These are phyloP conservation scores for Karstenula rhodostoma DNA, from an alignment of 2,329 filamentous ascomycete genomes.

Conservation along the genomic window DNA sequence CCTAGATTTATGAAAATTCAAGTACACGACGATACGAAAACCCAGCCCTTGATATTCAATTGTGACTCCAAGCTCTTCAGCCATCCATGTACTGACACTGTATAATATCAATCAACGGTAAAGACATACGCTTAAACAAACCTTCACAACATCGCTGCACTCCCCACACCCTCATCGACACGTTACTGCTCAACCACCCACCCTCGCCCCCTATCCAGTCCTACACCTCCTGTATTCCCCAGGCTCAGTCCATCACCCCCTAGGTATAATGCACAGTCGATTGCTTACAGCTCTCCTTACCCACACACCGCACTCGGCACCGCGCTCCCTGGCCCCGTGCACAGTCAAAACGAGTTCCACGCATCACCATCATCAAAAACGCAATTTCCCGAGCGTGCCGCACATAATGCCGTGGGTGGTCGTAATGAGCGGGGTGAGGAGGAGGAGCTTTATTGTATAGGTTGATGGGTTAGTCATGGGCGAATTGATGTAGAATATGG, in stretches of 20 bases:
- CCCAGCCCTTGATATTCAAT: no score
- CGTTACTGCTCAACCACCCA: background rate
- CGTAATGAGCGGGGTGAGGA: background rate
- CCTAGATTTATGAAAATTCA: no score
- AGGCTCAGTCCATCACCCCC: background rate
- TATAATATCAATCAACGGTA: background rate
- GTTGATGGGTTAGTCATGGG: background rate
- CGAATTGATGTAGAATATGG: background rate
- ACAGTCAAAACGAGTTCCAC: conserved; percentile 7
- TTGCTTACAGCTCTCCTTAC: background rate
- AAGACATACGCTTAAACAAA: background rate
- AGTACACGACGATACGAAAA: no score
- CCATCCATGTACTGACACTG: background rate
- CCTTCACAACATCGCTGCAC: background rate
- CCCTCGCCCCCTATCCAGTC: background rate
- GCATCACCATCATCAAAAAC: conserved; percentile 4
- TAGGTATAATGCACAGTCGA: conserved; percentile 1
- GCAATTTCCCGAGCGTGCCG: conserved; percentile 4
- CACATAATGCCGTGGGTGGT: background rate
- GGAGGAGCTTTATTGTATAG: background rate
- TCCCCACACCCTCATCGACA: background rate
- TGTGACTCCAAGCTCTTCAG: background rate
- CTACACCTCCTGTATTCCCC: no score
- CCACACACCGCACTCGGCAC: conserved; percentile 2
- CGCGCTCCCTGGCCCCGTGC: background rate